Percentiles rank a stretch among this genome's conserved stretches.
Evolutionary conservation across 805 yeast species (phyloP).

Genomic region (Cyberlindnera galapagoensis): DNA sequence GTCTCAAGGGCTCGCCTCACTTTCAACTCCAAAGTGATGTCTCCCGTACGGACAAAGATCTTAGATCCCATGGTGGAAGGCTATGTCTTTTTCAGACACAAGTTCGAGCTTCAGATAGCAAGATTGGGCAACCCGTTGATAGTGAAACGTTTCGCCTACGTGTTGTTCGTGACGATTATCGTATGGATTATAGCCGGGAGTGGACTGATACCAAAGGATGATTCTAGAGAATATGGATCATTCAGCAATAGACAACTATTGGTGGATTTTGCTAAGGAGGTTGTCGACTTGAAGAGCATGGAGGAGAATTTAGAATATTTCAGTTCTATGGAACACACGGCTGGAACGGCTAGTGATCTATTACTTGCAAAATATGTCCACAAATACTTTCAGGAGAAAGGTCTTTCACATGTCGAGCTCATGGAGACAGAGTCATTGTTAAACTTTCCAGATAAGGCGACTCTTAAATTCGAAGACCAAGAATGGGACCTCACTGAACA

Average conservation of each 20-base stretch:
- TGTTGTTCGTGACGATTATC: constrained; percentile 52
- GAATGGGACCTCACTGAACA: constrained; percentile 32
- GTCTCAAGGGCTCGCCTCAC: constrained; percentile 9
- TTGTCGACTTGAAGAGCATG: constrained; percentile 40
- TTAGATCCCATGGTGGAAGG: constrained; percentile 43
- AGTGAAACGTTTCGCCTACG: constrained; percentile 69
- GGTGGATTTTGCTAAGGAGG: constrained; percentile 39
- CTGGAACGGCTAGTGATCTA: constrained; percentile 85
- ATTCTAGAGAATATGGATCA: constrained; percentile 41
- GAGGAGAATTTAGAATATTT: constrained; percentile 23
- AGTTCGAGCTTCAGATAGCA: constrained; percentile 51
- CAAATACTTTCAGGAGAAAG: constrained; percentile 50
- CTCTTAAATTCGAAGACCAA: constrained; percentile 21
- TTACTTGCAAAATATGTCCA: constrained; percentile 63
- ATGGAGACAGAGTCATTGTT: constrained; percentile 47
- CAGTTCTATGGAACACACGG: constrained; percentile 56
- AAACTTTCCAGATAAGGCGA: constrained; percentile 52
- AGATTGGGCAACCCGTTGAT: constrained; percentile 83
- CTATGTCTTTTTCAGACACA: constrained; percentile 27
- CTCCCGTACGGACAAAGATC: constrained; percentile 20
- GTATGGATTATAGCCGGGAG: constrained; percentile 53
- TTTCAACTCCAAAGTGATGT: constrained; percentile 6
- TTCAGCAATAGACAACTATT: constrained; percentile 57
- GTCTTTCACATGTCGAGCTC: constrained; percentile 45
- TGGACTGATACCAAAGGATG: constrained; percentile 43